Percentiles rank a stretch among this genome's conserved stretches.
Conservation (phyloP, 345 rosid genomes). For the Anacardium occidentale region DNA sequence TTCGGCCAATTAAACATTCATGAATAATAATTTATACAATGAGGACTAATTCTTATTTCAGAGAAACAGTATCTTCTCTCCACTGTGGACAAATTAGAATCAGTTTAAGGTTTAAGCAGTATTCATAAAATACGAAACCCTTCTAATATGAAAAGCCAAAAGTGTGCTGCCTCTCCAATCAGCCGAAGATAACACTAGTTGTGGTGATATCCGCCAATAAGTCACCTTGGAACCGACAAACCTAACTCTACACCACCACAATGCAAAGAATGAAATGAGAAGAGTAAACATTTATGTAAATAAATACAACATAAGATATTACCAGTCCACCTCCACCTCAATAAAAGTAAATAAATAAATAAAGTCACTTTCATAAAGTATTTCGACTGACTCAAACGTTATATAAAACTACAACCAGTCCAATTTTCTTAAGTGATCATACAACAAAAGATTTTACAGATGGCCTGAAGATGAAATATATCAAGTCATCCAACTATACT, state of each 20-base stretch:
- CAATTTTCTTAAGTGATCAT: constrained; percentile 8
- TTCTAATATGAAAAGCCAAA: constrained; percentile 19
- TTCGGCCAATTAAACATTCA: neutral
- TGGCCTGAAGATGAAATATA: neutral
- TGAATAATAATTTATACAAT: neutral
- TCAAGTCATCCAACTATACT: neutral
- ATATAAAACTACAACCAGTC: neutral
- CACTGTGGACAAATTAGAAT: neutral
- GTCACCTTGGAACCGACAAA: constrained; percentile 89
- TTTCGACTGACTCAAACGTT: constrained; percentile 2
- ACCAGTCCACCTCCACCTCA: neutral
- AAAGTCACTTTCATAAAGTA: neutral
- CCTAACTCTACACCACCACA: constrained; percentile 64
- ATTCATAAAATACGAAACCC: constrained; percentile 19
- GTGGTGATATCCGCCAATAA: constrained; percentile 22
- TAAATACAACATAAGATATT: constrained; percentile 4
- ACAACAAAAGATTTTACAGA: constrained; percentile 3
- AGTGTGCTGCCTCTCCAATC: constrained; percentile 28
- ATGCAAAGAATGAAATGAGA: constrained; percentile 32
- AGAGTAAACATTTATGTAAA: neutral
- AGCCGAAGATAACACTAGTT: constrained; percentile 24
- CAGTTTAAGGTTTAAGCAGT: constrained; percentile 20
- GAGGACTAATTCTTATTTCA: constrained; percentile 14
- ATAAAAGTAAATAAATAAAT: neutral
- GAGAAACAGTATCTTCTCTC: constrained; percentile 7